These are phyloP conservation scores for Trifolium repens DNA, from an alignment of 306 rosid species.

Conservation along the genomic window DNA sequence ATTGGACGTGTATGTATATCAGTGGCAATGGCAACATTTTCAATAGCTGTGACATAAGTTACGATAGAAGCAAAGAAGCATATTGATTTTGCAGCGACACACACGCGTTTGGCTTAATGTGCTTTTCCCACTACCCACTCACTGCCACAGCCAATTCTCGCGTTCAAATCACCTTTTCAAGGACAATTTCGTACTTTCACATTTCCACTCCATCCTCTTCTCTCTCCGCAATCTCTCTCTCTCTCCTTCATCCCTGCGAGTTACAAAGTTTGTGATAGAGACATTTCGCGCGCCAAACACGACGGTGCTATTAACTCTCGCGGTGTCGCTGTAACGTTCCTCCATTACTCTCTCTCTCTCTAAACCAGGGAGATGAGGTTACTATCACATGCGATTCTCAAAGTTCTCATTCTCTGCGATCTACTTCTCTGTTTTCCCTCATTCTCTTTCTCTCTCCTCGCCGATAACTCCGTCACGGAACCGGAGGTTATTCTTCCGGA, in stretches of 20 bases:
- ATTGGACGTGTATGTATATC: not conserved
- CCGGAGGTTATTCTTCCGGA: constrained; percentile 42
- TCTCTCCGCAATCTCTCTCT: constrained; percentile 37
- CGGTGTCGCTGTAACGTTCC: constrained; percentile 37
- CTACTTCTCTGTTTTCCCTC: constrained; percentile 51
- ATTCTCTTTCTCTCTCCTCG: constrained; percentile 50
- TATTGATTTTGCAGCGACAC: not conserved
- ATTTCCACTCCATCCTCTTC: constrained; percentile 33
- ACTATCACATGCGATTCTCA: constrained; percentile 48
- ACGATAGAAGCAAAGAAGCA: constrained; percentile 20
- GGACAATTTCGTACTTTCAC: constrained; percentile 57
- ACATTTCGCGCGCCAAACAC: constrained; percentile 44
- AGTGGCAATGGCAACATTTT: constrained; percentile 33
- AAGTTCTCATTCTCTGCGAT: constrained; percentile 45
- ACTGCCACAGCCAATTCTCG: not conserved
- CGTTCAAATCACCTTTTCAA: constrained; percentile 17
- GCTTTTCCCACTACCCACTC: not conserved
- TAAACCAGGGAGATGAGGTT: constrained; percentile 67
- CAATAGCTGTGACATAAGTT: not conserved
- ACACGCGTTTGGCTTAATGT: constrained; percentile 8
- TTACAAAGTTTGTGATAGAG: not conserved
- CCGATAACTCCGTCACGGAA: constrained; percentile 42
- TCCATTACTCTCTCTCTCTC: constrained; percentile 27
- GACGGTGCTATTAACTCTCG: constrained; percentile 45
- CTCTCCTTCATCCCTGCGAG: constrained; percentile 36